Conservation (phyloP, 192 early-diverging fungal genomes). For the Podochytrium sp. region DNA sequence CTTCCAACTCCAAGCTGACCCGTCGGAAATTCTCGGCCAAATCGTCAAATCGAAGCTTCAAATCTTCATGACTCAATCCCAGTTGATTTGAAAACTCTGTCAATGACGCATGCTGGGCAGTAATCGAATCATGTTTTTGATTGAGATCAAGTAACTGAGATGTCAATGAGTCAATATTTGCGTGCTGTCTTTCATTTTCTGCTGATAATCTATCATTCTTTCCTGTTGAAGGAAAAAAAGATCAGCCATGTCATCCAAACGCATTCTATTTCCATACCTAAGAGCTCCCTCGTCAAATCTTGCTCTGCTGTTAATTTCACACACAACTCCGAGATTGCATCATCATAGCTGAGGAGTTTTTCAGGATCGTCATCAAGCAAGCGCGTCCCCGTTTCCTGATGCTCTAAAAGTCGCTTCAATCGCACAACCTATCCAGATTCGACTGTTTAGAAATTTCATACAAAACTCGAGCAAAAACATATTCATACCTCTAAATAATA, state of each 20-base stretch:
- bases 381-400: constrained; percentile 29
- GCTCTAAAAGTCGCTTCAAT: constrained; percentile 29
- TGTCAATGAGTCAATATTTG: constrained; percentile 13
- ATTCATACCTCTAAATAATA: constrained; percentile 34
- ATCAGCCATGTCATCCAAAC: background rate
- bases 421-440: constrained; percentile 4
- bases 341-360: constrained; percentile 26
- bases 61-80: background rate
- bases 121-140: background rate
- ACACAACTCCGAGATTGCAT: constrained; percentile 28
- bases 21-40: background rate
- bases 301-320: constrained; percentile 17
- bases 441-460: background rate
- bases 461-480: background rate
- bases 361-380: constrained; percentile 31
- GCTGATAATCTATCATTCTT: background rate
- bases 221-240: too few species aligned
- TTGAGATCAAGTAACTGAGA: constrained; percentile 13
- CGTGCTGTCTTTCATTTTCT: background rate
- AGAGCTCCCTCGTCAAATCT: constrained; percentile 7
- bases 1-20: background rate
- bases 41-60: background rate
- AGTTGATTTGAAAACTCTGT: background rate
- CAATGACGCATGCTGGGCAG: background rate
- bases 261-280: background rate